Evolutionary conservation across 1,284 basidiomycete species (phyloP).

Genomic region (Pyrrhoderma lamaoense): DNA sequence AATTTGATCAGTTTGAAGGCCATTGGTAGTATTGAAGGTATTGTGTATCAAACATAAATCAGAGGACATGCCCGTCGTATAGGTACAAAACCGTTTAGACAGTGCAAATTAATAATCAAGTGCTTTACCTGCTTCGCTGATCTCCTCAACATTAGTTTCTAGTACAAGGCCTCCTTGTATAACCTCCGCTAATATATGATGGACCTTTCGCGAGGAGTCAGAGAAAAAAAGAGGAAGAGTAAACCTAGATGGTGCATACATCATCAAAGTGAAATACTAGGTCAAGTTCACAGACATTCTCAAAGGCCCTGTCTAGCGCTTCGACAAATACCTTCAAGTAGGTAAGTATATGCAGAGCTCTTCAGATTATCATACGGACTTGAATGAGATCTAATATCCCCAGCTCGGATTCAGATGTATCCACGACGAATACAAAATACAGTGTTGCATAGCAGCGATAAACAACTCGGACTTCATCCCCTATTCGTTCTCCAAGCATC

Average conservation of each 20-base stretch:
- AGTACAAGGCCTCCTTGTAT: constrained; percentile 96
- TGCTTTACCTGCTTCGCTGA: constrained; percentile 65
- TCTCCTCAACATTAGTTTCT: constrained; percentile 96
- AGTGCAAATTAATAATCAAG: background rate
- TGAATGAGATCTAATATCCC: constrained; percentile 97
- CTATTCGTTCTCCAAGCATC: constrained; percentile 56
- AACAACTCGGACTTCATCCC: constrained; percentile 59
- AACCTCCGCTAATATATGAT: constrained; percentile 90
- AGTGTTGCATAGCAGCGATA: constrained; percentile 93
- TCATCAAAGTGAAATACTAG: constrained; percentile 99
- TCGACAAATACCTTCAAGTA: constrained; percentile 84
- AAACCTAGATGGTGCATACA: constrained; percentile 36
- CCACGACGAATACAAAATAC: constrained; percentile 96
- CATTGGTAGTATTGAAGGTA: background rate
- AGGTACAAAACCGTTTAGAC: background rate
- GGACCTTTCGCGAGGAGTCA: constrained; percentile 49
- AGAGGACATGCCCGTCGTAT: background rate
- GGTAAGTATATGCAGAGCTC: background rate
- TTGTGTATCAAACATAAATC: background rate
- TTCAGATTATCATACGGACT: constrained; percentile 39
- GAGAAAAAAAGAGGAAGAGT: background rate
- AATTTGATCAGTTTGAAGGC: background rate
- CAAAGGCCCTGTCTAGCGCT: constrained; percentile 90
- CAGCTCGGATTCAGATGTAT: constrained; percentile 88
- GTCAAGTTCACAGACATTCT: constrained; percentile 98